These are phyloP conservation scores for Trichosanthes cucumerina DNA, from an alignment of 306 rosid species.

Conservation along the genomic window DNA sequence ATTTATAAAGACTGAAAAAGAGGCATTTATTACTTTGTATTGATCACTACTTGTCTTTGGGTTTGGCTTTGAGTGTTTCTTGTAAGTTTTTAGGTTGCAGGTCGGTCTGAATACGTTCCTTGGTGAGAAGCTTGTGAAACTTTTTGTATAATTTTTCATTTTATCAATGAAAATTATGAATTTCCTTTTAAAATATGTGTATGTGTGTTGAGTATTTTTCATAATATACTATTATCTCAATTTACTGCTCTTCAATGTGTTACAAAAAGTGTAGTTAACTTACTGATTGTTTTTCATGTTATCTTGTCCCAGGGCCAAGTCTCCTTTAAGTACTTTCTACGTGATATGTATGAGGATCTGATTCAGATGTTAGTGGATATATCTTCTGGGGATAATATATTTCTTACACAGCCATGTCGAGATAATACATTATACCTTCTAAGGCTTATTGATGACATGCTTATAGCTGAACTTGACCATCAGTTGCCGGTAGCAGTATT, in stretches of 20 bases:
- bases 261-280: slow-evolving; percentile 7
- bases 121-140: not conserved
- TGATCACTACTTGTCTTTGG: not conserved
- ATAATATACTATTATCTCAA: not conserved
- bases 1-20: too few species aligned
- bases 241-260: slow-evolving; percentile 9
- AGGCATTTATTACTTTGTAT: not conserved
- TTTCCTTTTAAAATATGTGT: not conserved
- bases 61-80: not conserved
- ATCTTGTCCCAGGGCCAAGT: slow-evolving; percentile 43
- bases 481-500: slow-evolving; percentile 62
- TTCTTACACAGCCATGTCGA: slow-evolving; percentile 81
- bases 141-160: not conserved
- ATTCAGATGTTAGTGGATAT: slow-evolving; percentile 53
- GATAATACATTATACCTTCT: slow-evolving; percentile 80
- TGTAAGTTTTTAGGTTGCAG: not conserved
- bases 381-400: slow-evolving; percentile 66
- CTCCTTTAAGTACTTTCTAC: slow-evolving; percentile 50
- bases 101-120: not conserved
- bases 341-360: slow-evolving; percentile 73
- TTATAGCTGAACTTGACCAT: slow-evolving; percentile 65
- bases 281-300: slow-evolving; percentile 16
- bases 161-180: not conserved
- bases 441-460: slow-evolving; percentile 82
- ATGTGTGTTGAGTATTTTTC: not conserved